Conservation (phyloP, 2,329 filamentous ascomycete species). For the Aureobasidium sp. region DNA sequence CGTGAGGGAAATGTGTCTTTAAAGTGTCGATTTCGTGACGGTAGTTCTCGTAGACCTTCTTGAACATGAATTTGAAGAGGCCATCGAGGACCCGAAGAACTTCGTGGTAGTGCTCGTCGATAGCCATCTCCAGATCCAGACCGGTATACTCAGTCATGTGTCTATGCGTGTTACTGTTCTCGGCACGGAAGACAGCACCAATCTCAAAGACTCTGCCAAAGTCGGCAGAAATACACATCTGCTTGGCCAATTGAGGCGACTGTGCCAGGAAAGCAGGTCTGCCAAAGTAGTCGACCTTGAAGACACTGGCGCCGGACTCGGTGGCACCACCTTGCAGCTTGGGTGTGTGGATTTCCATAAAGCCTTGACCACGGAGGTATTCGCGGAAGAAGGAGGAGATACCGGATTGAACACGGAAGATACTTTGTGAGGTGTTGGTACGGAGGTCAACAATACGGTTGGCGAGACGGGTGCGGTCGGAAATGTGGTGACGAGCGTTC, state of each 20-base stretch:
- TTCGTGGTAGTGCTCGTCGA: slow-evolving; percentile 84
- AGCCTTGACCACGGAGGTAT: slow-evolving; percentile 66
- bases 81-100: slow-evolving; percentile 71
- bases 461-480: slow-evolving; percentile 62
- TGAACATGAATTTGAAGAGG: slow-evolving; percentile 73
- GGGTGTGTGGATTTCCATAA: slow-evolving; percentile 90
- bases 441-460: slow-evolving; percentile 80
- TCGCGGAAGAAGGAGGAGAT: slow-evolving; percentile 74
- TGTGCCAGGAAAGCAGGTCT: slow-evolving; percentile 82
- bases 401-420: slow-evolving; percentile 79
- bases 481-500: slow-evolving; percentile 53
- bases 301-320: slow-evolving; percentile 85
- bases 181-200: slow-evolving; percentile 83
- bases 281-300: slow-evolving; percentile 87
- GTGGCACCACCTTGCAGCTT: slow-evolving; percentile 87
- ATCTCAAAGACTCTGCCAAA: slow-evolving; percentile 87
- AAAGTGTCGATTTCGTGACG: slow-evolving; percentile 69
- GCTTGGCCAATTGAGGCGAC: slow-evolving; percentile 85
- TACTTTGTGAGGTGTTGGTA: slow-evolving; percentile 77
- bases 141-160: slow-evolving; percentile 94
- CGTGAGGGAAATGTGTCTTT: slow-evolving; percentile 77
- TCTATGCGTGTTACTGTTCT: slow-evolving; percentile 92
- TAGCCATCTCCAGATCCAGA: slow-evolving; percentile 86
- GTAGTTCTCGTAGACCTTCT: slow-evolving; percentile 61
- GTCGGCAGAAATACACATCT: slow-evolving; percentile 85